These are phyloP conservation scores for Aspergillus sp. DNA, from an alignment of 2,329 filamentous ascomycete genomes.

Conservation along the genomic window DNA sequence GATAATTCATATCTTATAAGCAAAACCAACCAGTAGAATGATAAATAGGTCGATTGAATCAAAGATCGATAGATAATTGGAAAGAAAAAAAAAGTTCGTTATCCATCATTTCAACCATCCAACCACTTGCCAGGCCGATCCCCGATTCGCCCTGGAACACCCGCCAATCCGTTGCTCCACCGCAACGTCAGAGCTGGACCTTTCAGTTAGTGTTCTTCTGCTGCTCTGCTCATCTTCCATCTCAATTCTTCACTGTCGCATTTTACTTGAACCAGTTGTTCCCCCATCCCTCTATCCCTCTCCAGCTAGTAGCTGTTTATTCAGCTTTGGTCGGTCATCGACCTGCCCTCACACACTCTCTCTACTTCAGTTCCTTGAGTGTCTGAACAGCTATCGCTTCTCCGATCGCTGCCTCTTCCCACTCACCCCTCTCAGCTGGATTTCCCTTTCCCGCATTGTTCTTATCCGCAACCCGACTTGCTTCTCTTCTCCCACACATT, in stretches of 20 bases:
- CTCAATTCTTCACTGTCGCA: slow-evolving; percentile 1
- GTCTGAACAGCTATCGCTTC: neutral
- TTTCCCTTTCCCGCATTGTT: neutral
- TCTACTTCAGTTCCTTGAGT: neutral
- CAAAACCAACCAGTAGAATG: too few species aligned
- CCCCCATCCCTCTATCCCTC: neutral
- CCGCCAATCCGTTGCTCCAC: slow-evolving; percentile 17
- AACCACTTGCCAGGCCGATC: neutral
- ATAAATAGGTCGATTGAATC: too few species aligned
- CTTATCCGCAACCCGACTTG: neutral
- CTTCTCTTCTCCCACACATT: neutral
- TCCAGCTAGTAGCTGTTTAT: neutral
- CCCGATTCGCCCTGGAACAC: neutral
- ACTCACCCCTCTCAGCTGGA: neutral
- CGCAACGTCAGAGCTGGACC: slow-evolving; percentile 22
- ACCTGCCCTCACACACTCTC: neutral
- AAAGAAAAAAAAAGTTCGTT: neutral
- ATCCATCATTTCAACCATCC: neutral
- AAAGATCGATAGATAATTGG: too few species aligned
- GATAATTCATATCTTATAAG: too few species aligned
- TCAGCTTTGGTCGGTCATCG: neutral
- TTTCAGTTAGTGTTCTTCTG: too few species aligned
- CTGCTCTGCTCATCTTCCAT: neutral
- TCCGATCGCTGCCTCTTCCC: neutral
- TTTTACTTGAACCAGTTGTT: neutral